Conservation (phyloP, 129 eudicot species). For the Arctium minus region DNA sequence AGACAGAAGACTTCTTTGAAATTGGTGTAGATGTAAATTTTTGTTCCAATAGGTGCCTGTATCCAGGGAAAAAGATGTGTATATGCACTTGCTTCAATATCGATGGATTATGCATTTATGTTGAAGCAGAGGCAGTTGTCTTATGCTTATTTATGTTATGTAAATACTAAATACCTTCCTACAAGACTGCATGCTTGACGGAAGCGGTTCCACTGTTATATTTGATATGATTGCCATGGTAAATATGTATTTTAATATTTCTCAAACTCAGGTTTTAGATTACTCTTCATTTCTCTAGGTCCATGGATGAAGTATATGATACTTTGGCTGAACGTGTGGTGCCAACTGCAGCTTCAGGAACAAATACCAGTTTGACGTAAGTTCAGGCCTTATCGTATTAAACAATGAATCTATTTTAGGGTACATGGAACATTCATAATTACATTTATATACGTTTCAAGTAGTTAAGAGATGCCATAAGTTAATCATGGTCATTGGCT, state of each 20-base stretch:
- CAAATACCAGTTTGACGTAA: slow-evolving; percentile 66
- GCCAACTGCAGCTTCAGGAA: slow-evolving; percentile 76
- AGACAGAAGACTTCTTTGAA: neutral
- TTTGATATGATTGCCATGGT: neutral
- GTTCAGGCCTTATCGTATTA: slow-evolving; percentile 19
- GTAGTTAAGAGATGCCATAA: slow-evolving; percentile 1
- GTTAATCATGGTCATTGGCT: slow-evolving; percentile 6
- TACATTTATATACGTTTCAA: neutral
- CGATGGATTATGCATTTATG: neutral
- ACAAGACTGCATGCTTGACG: slow-evolving; percentile 5
- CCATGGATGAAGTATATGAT: slow-evolving; percentile 83
- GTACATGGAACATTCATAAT: slow-evolving; percentile 4
- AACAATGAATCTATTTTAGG: neutral
- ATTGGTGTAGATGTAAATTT: neutral
- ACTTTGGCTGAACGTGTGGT: slow-evolving; percentile 82
- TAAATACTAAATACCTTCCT: neutral
- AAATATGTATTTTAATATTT: neutral
- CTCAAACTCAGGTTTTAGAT: neutral
- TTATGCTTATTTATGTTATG: neutral
- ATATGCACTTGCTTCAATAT: slow-evolving; percentile 1
- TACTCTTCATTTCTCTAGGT: slow-evolving; percentile 36
- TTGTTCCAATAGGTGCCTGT: neutral
- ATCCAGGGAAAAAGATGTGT: neutral
- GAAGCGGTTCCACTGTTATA: slow-evolving; percentile 1
- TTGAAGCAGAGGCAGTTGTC: neutral